Evolutionary conservation across 805 yeast genomes (phyloP).

Genomic region (Lachancea sp.): DNA sequence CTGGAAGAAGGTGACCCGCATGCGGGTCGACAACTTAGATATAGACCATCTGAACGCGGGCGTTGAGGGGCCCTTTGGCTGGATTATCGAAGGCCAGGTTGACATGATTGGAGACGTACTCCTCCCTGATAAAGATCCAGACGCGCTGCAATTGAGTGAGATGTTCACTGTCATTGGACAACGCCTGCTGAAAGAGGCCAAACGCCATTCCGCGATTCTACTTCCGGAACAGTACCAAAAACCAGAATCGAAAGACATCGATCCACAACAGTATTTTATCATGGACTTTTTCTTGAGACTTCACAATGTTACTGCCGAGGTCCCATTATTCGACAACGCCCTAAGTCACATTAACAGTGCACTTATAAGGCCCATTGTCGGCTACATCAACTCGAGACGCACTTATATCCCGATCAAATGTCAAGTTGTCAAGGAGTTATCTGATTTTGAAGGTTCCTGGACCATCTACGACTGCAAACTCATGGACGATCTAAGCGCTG

Average conservation of each 20-base stretch:
- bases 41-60: slow-evolving; percentile 90
- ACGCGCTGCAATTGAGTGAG: slow-evolving; percentile 39
- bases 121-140: slow-evolving; percentile 62
- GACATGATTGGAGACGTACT: slow-evolving; percentile 89
- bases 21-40: slow-evolving; percentile 77
- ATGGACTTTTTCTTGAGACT: slow-evolving; percentile 74
- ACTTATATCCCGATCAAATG: slow-evolving; percentile 86
- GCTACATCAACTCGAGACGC: slow-evolving; percentile 83
- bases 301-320: slow-evolving; percentile 80
- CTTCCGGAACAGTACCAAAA: slow-evolving; percentile 27
- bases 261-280: slow-evolving; percentile 50
- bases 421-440: slow-evolving; percentile 66
- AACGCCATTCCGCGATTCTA: slow-evolving; percentile 28
- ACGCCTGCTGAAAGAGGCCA: slow-evolving; percentile 44
- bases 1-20: slow-evolving; percentile 63
- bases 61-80: slow-evolving; percentile 90
- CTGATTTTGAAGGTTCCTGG: slow-evolving; percentile 95
- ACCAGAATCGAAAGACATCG: slow-evolving; percentile 19
- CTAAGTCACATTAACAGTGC: slow-evolving; percentile 90
- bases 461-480: slow-evolving; percentile 84
- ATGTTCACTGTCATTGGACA: slow-evolving; percentile 44
- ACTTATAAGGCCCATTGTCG: slow-evolving; percentile 87
- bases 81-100: slow-evolving; percentile 90
- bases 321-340: slow-evolving; percentile 83
- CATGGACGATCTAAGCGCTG: slow-evolving; percentile 86